Evolutionary conservation across 1,284 basidiomycete genomes (phyloP).

Genomic region (Fistulinella cinereoalba): DNA sequence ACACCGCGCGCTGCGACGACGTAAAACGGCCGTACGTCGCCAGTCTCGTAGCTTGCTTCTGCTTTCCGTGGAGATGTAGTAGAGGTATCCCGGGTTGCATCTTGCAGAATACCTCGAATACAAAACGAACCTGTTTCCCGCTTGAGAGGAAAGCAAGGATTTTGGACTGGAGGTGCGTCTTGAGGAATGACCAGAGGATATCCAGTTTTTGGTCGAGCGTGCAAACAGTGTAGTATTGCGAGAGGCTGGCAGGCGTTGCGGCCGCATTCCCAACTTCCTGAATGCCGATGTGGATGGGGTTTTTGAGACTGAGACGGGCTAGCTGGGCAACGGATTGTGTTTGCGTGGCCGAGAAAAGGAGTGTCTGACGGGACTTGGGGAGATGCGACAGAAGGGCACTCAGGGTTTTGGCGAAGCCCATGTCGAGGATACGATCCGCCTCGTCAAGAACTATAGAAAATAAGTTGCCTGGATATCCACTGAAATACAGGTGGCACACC

Average conservation of each 20-base stretch:
- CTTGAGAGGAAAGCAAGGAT: conserved; percentile 92
- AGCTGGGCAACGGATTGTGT: conserved; percentile 89
- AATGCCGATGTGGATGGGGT: conserved; percentile 77
- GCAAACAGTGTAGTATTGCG: conserved; percentile 90
- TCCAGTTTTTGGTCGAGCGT: conserved; percentile 88
- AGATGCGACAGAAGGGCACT: conserved; percentile 90
- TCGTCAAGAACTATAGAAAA: conserved; percentile 80
- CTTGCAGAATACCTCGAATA: conserved; percentile 94
- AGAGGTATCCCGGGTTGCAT: conserved; percentile 92
- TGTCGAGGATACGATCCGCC: conserved; percentile 94
- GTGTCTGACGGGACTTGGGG: conserved; percentile 83
- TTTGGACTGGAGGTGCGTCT: conserved; percentile 91
- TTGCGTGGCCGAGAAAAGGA: conserved; percentile 97
- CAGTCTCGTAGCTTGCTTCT: conserved; percentile 90
- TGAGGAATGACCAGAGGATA: conserved; percentile 93
- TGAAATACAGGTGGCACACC: conserved; percentile 46
- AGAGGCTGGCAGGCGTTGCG: conserved; percentile 68
- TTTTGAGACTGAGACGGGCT: conserved; percentile 84
- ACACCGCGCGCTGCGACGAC: conserved; percentile 72
- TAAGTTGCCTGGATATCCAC: background rate
- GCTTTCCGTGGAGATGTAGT: conserved; percentile 93
- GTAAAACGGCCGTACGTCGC: conserved; percentile 83
- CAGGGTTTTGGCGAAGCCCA: conserved; percentile 90
- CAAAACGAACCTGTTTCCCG: conserved; percentile 96
- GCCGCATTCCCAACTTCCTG: conserved; percentile 44